Conservation (phyloP, 2,329 filamentous ascomycete species). For the Penicillium hesseltinei region DNA sequence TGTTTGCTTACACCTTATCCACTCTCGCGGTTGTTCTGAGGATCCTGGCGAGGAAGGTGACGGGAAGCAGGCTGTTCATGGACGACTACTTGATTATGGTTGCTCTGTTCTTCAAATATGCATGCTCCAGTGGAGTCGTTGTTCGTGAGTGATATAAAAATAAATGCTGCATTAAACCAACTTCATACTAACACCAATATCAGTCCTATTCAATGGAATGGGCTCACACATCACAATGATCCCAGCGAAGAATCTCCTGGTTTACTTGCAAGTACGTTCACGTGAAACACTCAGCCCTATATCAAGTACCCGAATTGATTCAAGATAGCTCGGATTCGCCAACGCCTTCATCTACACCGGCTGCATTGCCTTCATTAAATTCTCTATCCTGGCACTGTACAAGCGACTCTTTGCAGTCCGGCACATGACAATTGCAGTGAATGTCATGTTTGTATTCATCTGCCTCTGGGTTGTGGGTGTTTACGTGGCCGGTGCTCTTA, state of each 20-base stretch:
- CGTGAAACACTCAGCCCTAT: no score
- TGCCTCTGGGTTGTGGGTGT: conserved; percentile 25
- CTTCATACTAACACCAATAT: neutral
- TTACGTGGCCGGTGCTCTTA: conserved; percentile 21
- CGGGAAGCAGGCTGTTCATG: conserved; percentile 25
- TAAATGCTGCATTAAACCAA: neutral
- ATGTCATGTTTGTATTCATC: conserved; percentile 22
- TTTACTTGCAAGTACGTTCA: conserved; percentile 26
- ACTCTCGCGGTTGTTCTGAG: conserved; percentile 29
- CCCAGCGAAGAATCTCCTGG: conserved; percentile 22
- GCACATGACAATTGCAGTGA: conserved; percentile 22
- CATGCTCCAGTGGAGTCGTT: conserved; percentile 28
- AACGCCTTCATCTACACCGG: conserved; percentile 30
- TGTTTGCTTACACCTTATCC: conserved; percentile 27
- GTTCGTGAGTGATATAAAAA: conserved; percentile 19
- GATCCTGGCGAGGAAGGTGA: conserved; percentile 26
- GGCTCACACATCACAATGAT: conserved; percentile 30
- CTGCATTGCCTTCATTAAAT: conserved; percentile 27
- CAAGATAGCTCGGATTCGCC: conserved; percentile 25
- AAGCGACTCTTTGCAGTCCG: conserved; percentile 26
- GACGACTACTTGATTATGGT: conserved; percentile 33
- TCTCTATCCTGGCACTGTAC: conserved; percentile 32
- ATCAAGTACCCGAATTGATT: neutral
- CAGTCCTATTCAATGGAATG: conserved; percentile 30
- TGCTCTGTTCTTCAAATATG: conserved; percentile 32